Percentiles rank a stretch among this genome's conserved stretches.
phyloP scores from a whole-genome alignment of 2,329 filamentous ascomycete species.

The Cryphonectria radicalis region DNA sequence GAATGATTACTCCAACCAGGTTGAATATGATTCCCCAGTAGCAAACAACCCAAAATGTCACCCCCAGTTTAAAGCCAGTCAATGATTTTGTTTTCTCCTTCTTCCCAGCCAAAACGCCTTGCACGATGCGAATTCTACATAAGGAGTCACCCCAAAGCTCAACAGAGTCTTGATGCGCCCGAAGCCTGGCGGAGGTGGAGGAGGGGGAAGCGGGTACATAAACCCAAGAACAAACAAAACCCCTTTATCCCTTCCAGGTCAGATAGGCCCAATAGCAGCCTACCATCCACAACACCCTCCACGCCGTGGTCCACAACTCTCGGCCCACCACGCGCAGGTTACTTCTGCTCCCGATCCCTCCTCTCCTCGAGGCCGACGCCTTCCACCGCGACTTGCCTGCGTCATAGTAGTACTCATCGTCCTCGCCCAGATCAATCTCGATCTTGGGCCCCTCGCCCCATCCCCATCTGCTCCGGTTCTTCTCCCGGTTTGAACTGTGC shows the following conservation, averaged over 20 bases:
- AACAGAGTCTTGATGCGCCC: neutral
- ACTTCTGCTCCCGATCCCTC: constrained; percentile 34
- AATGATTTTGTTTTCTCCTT: neutral
- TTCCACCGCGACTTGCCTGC: constrained; percentile 44
- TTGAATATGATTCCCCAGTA: neutral
- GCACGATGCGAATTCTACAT: constrained; percentile 5
- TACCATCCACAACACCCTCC: constrained; percentile 67
- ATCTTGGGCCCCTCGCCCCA: constrained; percentile 51
- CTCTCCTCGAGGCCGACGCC: constrained; percentile 30
- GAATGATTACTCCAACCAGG: neutral
- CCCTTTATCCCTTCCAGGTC: constrained; percentile 61
- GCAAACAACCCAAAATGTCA: neutral
- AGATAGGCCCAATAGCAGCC: constrained; percentile 69
- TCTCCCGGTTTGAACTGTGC: constrained; percentile 51
- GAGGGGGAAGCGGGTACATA: neutral
- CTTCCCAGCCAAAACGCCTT: constrained; percentile 11
- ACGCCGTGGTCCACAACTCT: constrained; percentile 66
- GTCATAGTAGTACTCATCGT: constrained; percentile 50
- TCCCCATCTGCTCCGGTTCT: constrained; percentile 23
- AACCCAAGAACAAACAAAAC: neutral
- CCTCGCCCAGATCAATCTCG: constrained; percentile 54
- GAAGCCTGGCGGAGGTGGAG: neutral
- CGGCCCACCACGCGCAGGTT: constrained; percentile 53
- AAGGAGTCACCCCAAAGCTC: neutral
- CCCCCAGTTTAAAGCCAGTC: neutral